These are phyloP conservation scores for Ananas comosus DNA, from an alignment of 176 grass and related monocot species.

Conservation along the genomic window DNA sequence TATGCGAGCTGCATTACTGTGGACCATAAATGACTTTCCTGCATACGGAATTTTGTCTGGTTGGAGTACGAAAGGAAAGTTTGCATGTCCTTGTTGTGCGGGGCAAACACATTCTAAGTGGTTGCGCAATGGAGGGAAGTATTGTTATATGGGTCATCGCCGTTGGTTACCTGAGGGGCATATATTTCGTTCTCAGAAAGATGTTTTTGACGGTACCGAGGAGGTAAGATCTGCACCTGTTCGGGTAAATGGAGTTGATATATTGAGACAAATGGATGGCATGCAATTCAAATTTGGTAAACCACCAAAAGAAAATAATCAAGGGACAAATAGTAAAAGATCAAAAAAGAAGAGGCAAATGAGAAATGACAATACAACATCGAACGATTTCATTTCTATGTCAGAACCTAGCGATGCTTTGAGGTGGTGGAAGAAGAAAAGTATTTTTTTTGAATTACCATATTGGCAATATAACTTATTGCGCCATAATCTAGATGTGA, in stretches of 20 bases:
- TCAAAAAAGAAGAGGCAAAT: too few species aligned
- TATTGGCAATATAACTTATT: too few species aligned
- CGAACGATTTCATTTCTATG: too few species aligned
- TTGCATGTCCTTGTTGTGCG: conserved; percentile 9
- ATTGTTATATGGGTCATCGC: conserved; percentile 17
- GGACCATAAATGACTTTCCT: conserved; percentile 10
- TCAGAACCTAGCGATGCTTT: too few species aligned
- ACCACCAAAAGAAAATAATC: background rate
- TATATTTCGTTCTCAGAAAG: background rate
- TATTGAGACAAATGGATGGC: background rate
- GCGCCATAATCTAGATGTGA: background rate
- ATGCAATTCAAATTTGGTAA: too few species aligned
- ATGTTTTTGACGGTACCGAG: background rate
- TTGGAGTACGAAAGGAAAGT: conserved; percentile 9
- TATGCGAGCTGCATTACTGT: conserved; percentile 5
- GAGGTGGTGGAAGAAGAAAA: too few species aligned
- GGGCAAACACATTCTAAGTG: background rate
- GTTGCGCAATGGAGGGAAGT: background rate
- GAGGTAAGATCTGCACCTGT: background rate
- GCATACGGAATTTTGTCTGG: conserved; percentile 2
- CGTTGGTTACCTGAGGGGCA: background rate
- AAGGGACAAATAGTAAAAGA: too few species aligned
- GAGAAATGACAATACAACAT: too few species aligned
- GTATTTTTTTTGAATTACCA: too few species aligned
- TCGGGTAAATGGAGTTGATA: background rate